These are phyloP conservation scores for Trypanosoma vivax DNA, from an alignment of 208 protist species.

Conservation along the genomic window DNA sequence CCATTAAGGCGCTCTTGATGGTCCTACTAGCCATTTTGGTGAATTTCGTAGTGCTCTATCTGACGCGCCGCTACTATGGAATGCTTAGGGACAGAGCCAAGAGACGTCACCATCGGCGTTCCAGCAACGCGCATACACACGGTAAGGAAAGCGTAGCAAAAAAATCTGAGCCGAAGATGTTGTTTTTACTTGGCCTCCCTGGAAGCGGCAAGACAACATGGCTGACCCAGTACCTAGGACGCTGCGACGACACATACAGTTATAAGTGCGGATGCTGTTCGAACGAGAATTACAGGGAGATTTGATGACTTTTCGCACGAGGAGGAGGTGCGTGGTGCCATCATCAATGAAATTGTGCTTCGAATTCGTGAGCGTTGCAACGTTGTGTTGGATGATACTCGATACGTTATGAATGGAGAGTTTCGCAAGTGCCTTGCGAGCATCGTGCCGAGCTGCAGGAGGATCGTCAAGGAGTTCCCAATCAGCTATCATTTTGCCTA, in stretches of 20 bases:
- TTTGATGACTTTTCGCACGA: constrained; percentile 48
- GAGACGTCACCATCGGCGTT: too few relatives aligned
- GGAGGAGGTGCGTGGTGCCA: constrained; percentile 41
- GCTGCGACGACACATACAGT: constrained; percentile 57
- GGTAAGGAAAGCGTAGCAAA: constrained; percentile 22
- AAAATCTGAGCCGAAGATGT: constrained; percentile 41
- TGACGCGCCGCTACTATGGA: too few relatives aligned
- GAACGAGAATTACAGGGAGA: constrained; percentile 31
- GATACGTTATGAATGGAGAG: constrained; percentile 36
- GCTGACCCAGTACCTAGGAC: constrained; percentile 53
- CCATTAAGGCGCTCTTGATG: too few relatives aligned
- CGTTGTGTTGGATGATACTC: constrained; percentile 65
- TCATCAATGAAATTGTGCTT: constrained; percentile 40
- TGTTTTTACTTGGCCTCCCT: constrained; percentile 64
- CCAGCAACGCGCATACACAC: background rate
- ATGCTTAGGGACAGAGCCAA: too few relatives aligned
- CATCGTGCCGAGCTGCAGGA: constrained; percentile 34
- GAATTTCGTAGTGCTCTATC: too few relatives aligned
- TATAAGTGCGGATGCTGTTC: constrained; percentile 45
- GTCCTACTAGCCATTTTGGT: too few relatives aligned
- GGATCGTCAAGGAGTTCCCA: constrained; percentile 46
- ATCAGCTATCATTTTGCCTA: constrained; percentile 59
- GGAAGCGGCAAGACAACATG: constrained; percentile 81
- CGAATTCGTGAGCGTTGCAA: constrained; percentile 38
- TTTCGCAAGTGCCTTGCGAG: constrained; percentile 48